Percentiles rank a stretch among this genome's conserved stretches.
phyloP scores from a whole-genome alignment of 306 rosid species.

The Pueraria montana region DNA sequence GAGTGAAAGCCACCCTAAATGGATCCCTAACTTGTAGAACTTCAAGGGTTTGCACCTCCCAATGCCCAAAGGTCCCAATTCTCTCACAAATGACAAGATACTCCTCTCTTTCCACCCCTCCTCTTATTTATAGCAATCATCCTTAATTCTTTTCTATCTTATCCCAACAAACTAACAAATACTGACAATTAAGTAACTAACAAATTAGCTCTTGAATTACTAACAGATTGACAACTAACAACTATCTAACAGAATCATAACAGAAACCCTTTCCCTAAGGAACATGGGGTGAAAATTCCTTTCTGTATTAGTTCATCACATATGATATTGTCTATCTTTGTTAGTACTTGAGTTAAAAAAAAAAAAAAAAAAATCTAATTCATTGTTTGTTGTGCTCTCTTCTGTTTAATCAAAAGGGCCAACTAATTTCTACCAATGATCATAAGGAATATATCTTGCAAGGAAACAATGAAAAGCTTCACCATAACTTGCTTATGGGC shows the following conservation, averaged over 20 bases:
- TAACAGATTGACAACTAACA: neutral
- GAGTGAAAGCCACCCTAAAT: neutral
- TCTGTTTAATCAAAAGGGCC: neutral
- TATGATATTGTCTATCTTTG: neutral
- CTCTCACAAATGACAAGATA: neutral
- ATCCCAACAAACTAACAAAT: neutral
- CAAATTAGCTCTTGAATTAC: neutral
- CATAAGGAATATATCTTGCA: neutral
- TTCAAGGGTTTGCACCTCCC: neutral
- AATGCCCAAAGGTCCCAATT: neutral
- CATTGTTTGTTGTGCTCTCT: neutral
- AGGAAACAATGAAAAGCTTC: constrained; percentile 14
- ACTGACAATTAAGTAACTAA: neutral
- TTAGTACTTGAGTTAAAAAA: constrained; percentile 13
- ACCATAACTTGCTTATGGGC: too few relatives aligned
- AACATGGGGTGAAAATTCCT: constrained; percentile 21
- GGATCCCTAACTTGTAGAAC: neutral
- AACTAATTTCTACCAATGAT: neutral
- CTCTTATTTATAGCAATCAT: neutral
- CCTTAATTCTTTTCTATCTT: neutral
- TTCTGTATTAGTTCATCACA: neutral
- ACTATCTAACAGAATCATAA: neutral
- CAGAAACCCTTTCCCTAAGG: neutral
- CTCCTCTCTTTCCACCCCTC: neutral
- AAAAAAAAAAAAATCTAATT: constrained; percentile 13